Evolutionary conservation across 1,139 yeast species (phyloP).

Genomic region (Lodderomyces oxycetoniae): DNA sequence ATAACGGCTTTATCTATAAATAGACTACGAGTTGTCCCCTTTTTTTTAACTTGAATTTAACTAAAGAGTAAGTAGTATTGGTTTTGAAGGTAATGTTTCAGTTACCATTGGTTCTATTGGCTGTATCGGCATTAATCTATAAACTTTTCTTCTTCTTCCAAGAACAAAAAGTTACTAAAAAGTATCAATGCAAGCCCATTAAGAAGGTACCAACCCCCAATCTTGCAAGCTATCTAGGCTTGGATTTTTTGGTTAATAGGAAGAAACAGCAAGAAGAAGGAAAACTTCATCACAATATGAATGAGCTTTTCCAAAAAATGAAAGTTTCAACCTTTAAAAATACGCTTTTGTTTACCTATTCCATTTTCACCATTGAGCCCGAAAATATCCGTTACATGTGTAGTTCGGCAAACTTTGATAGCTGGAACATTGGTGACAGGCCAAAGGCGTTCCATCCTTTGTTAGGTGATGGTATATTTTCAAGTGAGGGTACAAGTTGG

Average conservation of each 20-base stretch:
- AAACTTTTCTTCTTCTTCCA: slow-evolving; percentile 1
- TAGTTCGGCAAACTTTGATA: slow-evolving; percentile 35
- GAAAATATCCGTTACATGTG: slow-evolving; percentile 29
- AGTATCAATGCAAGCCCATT: slow-evolving; percentile 6
- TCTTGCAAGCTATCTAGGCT: slow-evolving; percentile 1
- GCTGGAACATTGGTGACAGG: slow-evolving; percentile 43
- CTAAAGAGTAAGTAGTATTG: too few species aligned
- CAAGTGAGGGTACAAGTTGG: slow-evolving; percentile 51
- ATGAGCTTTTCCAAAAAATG: background rate
- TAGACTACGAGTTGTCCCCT: too few species aligned
- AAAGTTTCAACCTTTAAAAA: slow-evolving; percentile 6
- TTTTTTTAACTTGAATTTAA: too few species aligned
- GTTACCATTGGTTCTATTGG: background rate
- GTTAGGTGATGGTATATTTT: slow-evolving; percentile 52
- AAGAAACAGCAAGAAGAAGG: slow-evolving; percentile 4
- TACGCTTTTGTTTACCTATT: background rate
- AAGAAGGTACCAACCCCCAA: slow-evolving; percentile 2
- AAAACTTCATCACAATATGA: background rate
- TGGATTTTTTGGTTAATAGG: slow-evolving; percentile 1
- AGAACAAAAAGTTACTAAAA: background rate
- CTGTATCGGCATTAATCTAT: slow-evolving; percentile 1
- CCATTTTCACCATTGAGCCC: slow-evolving; percentile 19
- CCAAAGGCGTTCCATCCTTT: slow-evolving; percentile 34
- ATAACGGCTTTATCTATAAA: too few species aligned
- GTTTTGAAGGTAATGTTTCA: slow-evolving; percentile 1